Evolutionary conservation across 2,329 filamentous ascomycete species (phyloP).

Genomic region (Stemphylium beticola): DNA sequence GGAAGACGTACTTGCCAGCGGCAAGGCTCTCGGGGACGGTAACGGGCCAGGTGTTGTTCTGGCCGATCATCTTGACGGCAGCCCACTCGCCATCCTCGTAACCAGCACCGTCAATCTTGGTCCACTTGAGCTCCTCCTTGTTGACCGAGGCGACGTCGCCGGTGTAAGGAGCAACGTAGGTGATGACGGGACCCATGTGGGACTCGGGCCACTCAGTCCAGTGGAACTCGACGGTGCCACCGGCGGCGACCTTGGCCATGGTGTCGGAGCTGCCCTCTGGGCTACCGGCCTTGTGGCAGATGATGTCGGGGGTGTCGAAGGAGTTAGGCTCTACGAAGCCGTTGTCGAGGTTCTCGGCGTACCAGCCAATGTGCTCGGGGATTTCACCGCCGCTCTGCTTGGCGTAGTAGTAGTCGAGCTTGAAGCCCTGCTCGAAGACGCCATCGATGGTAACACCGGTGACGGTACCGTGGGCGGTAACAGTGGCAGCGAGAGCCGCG

Average conservation of each 20-base stretch:
- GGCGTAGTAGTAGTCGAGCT: conserved; percentile 51
- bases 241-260: conserved; percentile 64
- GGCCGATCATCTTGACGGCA: conserved; percentile 47
- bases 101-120: conserved; percentile 47
- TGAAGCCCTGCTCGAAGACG: conserved; percentile 53
- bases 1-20: conserved; percentile 61
- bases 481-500: conserved; percentile 48
- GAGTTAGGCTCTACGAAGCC: conserved; percentile 42
- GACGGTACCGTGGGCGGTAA: conserved; percentile 56
- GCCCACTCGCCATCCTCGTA: conserved; percentile 45
- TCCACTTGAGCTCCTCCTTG: conserved; percentile 45
- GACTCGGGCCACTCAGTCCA: conserved; percentile 57
- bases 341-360: conserved; percentile 47
- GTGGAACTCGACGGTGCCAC: conserved; percentile 59
- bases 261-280: conserved; percentile 50
- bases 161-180: conserved; percentile 47
- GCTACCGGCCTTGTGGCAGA: conserved; percentile 66
- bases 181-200: conserved; percentile 50
- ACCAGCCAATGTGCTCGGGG: conserved; percentile 54
- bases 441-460: conserved; percentile 56
- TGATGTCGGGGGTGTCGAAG: conserved; percentile 53
- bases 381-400: conserved; percentile 32
- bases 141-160: conserved; percentile 41
- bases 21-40: conserved; percentile 54
- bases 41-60: conserved; percentile 58